A percentile compares a stretch with the other conserved stretches of the same genome.
Conservation (phyloP, 2,329 filamentous ascomycete genomes). For the Pyrenophora seminiperda region DNA sequence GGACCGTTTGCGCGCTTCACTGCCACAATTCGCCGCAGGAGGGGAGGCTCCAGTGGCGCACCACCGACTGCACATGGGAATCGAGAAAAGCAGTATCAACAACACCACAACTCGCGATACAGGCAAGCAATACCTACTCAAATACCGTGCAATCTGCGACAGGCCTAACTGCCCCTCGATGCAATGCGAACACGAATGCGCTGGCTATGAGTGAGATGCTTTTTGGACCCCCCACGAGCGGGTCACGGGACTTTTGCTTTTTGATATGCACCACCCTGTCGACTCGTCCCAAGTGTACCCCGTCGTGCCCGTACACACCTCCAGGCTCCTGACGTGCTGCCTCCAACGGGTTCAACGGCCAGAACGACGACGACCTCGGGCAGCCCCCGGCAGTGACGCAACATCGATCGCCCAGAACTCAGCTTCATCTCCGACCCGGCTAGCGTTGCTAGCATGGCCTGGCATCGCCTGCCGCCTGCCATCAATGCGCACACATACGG, state of each 20-base stretch:
- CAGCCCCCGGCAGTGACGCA: slow-evolving; percentile 12
- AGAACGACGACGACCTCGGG: neutral
- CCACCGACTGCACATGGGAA: neutral
- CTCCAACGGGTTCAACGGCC: slow-evolving; percentile 14
- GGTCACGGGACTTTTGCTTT: slow-evolving; percentile 7
- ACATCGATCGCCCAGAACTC: slow-evolving; percentile 5
- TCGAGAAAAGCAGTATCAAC: too few species aligned
- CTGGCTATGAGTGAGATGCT: too few species aligned
- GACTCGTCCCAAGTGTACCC: too few species aligned
- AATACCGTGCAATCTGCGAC: too few species aligned
- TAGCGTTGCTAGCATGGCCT: slow-evolving; percentile 8
- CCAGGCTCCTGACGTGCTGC: slow-evolving; percentile 2
- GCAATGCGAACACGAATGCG: slow-evolving; percentile 1
- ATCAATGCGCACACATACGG: slow-evolving; percentile 5
- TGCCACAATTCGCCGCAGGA: slow-evolving; percentile 4
- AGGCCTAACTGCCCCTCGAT: too few species aligned
- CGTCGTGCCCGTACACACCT: neutral
- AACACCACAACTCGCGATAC: too few species aligned
- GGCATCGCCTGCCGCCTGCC: slow-evolving; percentile 5
- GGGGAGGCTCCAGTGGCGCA: too few species aligned
- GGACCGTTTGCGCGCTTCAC: neutral
- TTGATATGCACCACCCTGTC: neutral
- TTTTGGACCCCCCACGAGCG: too few species aligned
- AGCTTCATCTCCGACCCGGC: slow-evolving; percentile 13
- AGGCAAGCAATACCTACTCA: too few species aligned